Percentiles rank a stretch among this genome's conserved stretches.
Conservation (phyloP, 2,329 filamentous ascomycete species). For the Clonostachys sp. region DNA sequence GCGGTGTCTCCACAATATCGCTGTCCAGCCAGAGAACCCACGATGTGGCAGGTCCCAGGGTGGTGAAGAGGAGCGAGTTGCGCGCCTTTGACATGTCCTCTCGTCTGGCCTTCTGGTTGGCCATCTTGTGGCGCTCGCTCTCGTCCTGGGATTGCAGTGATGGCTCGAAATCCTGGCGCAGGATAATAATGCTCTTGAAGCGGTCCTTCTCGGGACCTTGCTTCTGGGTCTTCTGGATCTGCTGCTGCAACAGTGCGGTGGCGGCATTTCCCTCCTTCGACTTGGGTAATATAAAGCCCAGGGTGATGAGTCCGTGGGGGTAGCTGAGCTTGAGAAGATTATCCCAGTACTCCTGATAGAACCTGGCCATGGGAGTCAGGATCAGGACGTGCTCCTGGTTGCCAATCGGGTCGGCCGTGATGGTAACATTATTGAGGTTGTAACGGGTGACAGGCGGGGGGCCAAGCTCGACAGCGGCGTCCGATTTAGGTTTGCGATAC, state of each 20-base stretch:
- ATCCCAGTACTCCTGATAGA: conserved; percentile 95
- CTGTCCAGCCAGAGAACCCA: conserved; percentile 97
- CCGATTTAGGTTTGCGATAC: conserved; percentile 31
- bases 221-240: conserved; percentile 81
- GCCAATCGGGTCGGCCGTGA: conserved; percentile 67
- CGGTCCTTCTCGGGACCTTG: conserved; percentile 69
- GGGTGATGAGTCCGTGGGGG: conserved; percentile 88
- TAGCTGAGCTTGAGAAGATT: conserved; percentile 82
- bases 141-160: conserved; percentile 79
- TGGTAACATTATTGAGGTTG: conserved; percentile 91
- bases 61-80: conserved; percentile 94
- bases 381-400: conserved; percentile 87
- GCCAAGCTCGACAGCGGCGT: conserved; percentile 18
- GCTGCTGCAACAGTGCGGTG: conserved; percentile 75
- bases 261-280: conserved; percentile 88
- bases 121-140: conserved; percentile 83
- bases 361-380: conserved; percentile 86
- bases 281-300: conserved; percentile 95
- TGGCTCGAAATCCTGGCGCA: conserved; percentile 90
- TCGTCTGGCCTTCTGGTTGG: conserved; percentile 80
- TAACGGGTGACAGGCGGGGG: conserved; percentile 89
- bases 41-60: conserved; percentile 81
- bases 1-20: conserved; percentile 86
- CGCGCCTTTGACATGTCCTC: conserved; percentile 90
- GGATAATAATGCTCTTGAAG: conserved; percentile 90